Evolutionary conservation across 2,329 filamentous ascomycete species (phyloP).

Genomic region (Parafenestella ontariensis): DNA sequence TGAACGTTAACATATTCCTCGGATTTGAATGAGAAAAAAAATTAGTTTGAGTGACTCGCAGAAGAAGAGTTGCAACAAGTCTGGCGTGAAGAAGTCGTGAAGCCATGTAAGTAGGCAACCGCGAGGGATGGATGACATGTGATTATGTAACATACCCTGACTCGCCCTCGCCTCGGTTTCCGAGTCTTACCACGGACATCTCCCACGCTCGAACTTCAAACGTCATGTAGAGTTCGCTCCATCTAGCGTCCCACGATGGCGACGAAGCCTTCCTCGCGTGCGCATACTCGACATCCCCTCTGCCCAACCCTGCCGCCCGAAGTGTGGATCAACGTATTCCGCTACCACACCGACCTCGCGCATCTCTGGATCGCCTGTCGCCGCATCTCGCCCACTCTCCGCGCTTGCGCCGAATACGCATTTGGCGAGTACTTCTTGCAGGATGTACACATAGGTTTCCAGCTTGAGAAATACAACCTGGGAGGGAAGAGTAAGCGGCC

Average conservation of each 20-base stretch:
- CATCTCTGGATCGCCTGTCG: constrained; percentile 44
- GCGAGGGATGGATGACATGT: too few species aligned
- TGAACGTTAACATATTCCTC: too few species aligned
- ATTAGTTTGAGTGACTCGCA: too few species aligned
- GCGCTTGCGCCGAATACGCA: constrained; percentile 39
- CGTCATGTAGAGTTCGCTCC: not conserved
- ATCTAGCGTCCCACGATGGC: not conserved
- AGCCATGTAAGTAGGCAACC: too few species aligned
- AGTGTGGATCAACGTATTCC: constrained; percentile 45
- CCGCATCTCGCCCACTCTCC: constrained; percentile 33
- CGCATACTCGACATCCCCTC: constrained; percentile 1
- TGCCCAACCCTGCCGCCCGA: constrained; percentile 42
- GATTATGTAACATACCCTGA: not conserved
- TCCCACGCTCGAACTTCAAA: not conserved
- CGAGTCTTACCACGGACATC: not conserved
- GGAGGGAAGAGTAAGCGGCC: constrained; percentile 40
- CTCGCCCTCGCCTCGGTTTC: not conserved
- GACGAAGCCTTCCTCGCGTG: not conserved
- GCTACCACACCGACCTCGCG: constrained; percentile 34
- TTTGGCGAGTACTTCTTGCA: constrained; percentile 34
- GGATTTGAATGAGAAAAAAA: too few species aligned
- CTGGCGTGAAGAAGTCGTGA: too few species aligned
- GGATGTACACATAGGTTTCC: constrained; percentile 33
- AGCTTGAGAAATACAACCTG: constrained; percentile 43
- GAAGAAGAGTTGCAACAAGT: too few species aligned